Base-by-base conservation (phyloP, 331 rosid species). In the Pyracantha coccinea region DNA sequence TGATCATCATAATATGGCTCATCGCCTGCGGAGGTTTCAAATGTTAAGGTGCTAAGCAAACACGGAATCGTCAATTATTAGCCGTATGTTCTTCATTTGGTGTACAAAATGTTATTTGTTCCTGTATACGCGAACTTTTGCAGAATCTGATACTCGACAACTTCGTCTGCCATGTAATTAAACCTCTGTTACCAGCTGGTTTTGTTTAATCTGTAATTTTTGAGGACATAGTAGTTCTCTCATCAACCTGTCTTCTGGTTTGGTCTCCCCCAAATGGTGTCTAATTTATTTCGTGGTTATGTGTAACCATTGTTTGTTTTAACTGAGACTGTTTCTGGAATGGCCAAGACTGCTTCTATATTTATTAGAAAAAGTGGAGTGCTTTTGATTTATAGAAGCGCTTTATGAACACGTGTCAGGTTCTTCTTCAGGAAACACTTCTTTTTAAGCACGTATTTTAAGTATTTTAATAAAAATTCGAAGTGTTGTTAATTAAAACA, bases 21-120 rank as follows among this genome's bases (percentile, higher is more conserved):
- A 78, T 92, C 75, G 92, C 89, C 44, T 94, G 99, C 68, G 86
- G 91, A 68, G 99, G 99, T 71, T 90, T 94, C 88, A 86, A 83
- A 77, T 94, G 99, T 81, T 90, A 89, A 94, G 77, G 54, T 41
- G 44, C 52, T 21, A 44, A 28, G 35, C 73, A 77, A 38, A 63
- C 50, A 52, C 19, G 38, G 62, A 35, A 50, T 52, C 53, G 21
- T 69, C 29, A 71, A 60, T 33, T 45, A 31, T 65, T 68, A 66
- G 61, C 45, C 53, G 21, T 20, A 6, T 61, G 68, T 33, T 61
- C 66, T 66, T 21, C 41, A 73, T 68, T 73, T 74, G 88, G 69
- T 91, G 89, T 77, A 76, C 81, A 81, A 79, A 79, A 55, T 68
- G 85, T 68, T 74, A 19, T 7, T 66, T 69, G 44, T 31, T 83